Evolutionary conservation across 2,329 filamentous ascomycete genomes (phyloP).

Genomic region (Thelonectria olida): DNA sequence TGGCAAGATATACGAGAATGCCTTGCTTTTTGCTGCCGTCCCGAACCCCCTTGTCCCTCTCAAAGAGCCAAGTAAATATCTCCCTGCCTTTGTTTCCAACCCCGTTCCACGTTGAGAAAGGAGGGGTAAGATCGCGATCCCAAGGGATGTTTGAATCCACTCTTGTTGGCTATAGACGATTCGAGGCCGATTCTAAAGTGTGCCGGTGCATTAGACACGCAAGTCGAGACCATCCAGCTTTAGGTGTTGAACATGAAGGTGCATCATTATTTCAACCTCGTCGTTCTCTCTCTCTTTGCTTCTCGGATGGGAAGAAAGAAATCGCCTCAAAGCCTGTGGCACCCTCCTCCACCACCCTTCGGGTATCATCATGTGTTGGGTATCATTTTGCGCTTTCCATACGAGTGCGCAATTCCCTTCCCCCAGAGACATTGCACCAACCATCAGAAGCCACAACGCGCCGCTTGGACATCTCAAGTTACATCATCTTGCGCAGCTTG

Average conservation of each 20-base stretch:
- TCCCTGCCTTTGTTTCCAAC: not conserved
- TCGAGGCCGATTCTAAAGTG: not conserved
- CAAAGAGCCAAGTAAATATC: not conserved
- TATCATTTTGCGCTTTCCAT: not conserved
- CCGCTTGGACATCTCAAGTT: slow-evolving; percentile 3
- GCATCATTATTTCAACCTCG: not conserved
- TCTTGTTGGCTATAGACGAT: not conserved
- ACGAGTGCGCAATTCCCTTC: not conserved
- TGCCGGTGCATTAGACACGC: not conserved
- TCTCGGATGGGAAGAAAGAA: too few species aligned
- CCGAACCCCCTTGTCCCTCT: not conserved
- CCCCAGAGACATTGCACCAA: not conserved
- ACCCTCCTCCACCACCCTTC: not conserved
- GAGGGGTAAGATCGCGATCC: not conserved
- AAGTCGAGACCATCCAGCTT: not conserved
- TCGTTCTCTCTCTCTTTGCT: too few species aligned
- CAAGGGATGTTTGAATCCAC: not conserved
- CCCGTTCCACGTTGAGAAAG: not conserved
- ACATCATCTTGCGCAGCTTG: slow-evolving; percentile 13
- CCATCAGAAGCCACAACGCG: slow-evolving; percentile 7
- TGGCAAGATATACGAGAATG: not conserved
- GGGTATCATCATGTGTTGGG: not conserved
- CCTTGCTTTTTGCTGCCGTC: not conserved
- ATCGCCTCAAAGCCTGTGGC: not conserved
- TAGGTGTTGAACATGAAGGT: not conserved